phyloP scores from a whole-genome alignment of 768 basidiomycete species.

The Tremella mesenterica region DNA sequence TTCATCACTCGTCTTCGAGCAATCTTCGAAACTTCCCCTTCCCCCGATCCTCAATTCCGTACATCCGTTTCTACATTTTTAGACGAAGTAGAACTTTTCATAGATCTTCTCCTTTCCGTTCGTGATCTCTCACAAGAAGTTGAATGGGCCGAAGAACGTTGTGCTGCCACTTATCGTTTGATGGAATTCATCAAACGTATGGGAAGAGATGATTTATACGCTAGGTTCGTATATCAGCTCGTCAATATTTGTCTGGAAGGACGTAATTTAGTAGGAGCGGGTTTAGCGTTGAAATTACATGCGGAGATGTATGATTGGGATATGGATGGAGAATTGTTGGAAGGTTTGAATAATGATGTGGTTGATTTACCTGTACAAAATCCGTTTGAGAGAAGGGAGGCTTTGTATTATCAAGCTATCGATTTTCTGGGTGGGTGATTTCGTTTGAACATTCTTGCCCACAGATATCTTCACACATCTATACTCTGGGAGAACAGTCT shows the following conservation, averaged over 20 bases:
- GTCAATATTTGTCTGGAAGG: conserved; percentile 57
- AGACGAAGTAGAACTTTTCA: conserved; percentile 82
- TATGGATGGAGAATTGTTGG: conserved; percentile 19
- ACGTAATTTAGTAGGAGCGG: conserved; percentile 50
- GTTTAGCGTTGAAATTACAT: conserved; percentile 83
- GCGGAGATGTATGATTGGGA: conserved; percentile 84
- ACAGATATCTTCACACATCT: neutral
- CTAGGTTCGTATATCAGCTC: conserved; percentile 91
- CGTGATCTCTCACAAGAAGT: conserved; percentile 84
- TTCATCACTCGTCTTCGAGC: conserved; percentile 83
- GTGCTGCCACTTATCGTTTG: conserved; percentile 78
- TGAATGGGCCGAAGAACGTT: conserved; percentile 88
- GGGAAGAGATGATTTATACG: conserved; percentile 85
- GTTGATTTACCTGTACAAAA: conserved; percentile 84
- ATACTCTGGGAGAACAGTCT: too few species aligned
- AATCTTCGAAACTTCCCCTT: conserved; percentile 67
- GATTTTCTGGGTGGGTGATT: conserved; percentile 68
- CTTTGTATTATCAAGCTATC: conserved; percentile 79
- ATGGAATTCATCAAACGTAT: conserved; percentile 92
- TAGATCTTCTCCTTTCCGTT: conserved; percentile 78
- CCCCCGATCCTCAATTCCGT: conserved; percentile 69
- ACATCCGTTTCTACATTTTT: conserved; percentile 72
- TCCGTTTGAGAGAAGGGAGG: conserved; percentile 89
- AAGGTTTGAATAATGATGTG: conserved; percentile 10
- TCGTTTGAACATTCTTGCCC: neutral